phyloP scores from a whole-genome alignment of 345 rosid species.

The Trapa incisa region DNA sequence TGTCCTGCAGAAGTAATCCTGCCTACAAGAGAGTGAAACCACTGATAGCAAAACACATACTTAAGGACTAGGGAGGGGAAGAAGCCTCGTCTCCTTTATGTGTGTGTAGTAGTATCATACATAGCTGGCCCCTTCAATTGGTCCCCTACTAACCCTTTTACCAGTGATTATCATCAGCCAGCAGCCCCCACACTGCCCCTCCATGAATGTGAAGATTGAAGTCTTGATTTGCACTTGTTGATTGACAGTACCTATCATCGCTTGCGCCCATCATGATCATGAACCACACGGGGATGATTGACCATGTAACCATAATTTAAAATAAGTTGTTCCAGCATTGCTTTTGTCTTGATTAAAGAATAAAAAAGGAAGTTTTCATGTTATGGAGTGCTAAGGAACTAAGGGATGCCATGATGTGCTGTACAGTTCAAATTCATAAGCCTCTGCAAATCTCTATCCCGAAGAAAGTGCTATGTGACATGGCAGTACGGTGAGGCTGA shows the following conservation, averaged over 20 bases:
- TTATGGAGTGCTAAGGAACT: neutral
- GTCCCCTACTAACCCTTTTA: slow-evolving; percentile 2
- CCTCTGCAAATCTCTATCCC: neutral
- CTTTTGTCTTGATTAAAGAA: neutral
- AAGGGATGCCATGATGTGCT: neutral
- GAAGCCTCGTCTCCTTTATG: slow-evolving; percentile 29
- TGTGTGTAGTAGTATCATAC: slow-evolving; percentile 7
- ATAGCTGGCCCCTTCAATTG: slow-evolving; percentile 1
- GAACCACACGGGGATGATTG: neutral
- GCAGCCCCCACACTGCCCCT: neutral
- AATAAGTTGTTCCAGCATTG: neutral
- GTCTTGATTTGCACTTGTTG: neutral
- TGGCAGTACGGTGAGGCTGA: neutral
- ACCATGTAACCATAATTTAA: neutral
- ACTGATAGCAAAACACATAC: too few relatives aligned
- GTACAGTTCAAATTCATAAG: neutral
- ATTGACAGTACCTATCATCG: neutral
- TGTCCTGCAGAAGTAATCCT: too few relatives aligned
- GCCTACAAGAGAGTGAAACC: too few relatives aligned
- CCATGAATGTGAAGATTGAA: neutral
- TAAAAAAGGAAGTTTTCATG: too few relatives aligned
- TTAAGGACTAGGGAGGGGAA: neutral
- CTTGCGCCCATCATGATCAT: neutral
- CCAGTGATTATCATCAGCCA: neutral
- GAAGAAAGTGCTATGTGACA: slow-evolving; percentile 2